Evolutionary conservation across 176 grass and related monocot genomes (phyloP).

Genomic region (Musa schizocarpa): DNA sequence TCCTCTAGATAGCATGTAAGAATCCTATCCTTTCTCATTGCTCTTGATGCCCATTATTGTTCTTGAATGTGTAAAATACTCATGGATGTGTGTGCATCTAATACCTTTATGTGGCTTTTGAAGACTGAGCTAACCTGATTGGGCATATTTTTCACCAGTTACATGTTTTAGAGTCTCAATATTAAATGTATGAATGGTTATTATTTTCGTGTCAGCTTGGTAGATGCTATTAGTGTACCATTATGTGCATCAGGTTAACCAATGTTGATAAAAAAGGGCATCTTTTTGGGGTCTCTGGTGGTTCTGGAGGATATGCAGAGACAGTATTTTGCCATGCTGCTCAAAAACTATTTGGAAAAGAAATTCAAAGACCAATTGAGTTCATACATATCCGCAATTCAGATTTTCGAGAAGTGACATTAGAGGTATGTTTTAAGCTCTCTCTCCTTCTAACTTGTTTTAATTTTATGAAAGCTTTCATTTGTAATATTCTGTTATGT

Average conservation of each 20-base stretch:
- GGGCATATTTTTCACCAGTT: neutral
- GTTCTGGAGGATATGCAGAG: constrained; percentile 81
- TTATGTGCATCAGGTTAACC: constrained; percentile 44
- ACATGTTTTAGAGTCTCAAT: neutral
- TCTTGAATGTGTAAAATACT: neutral
- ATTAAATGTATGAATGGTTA: neutral
- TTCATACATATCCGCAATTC: constrained; percentile 63
- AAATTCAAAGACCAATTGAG: constrained; percentile 49
- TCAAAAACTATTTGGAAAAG: constrained; percentile 47
- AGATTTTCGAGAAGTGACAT: constrained; percentile 57
- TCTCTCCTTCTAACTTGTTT: neutral
- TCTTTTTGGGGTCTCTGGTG: constrained; percentile 79
- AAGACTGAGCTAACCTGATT: neutral
- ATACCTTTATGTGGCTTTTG: neutral
- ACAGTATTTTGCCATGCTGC: constrained; percentile 64
- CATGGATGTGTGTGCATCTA: neutral
- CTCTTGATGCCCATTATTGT: too few relatives aligned
- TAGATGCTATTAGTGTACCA: neutral
- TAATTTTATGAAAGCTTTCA: neutral
- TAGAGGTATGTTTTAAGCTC: constrained; percentile 37
- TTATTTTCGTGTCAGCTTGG: neutral
- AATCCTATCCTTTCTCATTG: neutral
- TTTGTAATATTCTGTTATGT: constrained; percentile 1
- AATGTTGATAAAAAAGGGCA: constrained; percentile 71
- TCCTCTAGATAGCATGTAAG: constrained; percentile 70